phyloP scores from a whole-genome alignment of 768 basidiomycete species.

The Serendipita vermifera region DNA sequence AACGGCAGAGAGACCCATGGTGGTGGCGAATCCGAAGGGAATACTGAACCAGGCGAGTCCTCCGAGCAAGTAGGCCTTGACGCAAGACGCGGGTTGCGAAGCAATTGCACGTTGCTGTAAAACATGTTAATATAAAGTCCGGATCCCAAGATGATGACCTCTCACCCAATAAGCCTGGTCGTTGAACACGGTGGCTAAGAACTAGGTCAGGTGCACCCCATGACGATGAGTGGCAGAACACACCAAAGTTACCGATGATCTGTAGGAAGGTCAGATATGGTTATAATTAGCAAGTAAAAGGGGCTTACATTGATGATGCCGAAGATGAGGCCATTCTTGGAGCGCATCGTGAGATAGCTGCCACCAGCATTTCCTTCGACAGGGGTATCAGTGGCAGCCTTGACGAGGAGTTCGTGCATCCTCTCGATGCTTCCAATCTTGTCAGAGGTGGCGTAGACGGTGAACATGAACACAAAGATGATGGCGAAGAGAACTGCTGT shows the following conservation, averaged over 20 bases:
- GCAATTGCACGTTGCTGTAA: conserved; percentile 72
- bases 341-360: conserved; percentile 64
- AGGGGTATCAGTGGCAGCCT: conserved; percentile 40
- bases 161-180: conserved; percentile 63
- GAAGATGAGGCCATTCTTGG: conserved; percentile 65
- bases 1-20: conserved; percentile 76
- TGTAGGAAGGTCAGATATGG: neutral
- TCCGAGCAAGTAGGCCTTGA: conserved; percentile 83
- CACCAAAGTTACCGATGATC: conserved; percentile 68
- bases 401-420: conserved; percentile 71
- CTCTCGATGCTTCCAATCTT: conserved; percentile 65
- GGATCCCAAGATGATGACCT: neutral
- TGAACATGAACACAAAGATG: conserved; percentile 61
- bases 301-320: conserved; percentile 57
- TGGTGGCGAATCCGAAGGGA: conserved; percentile 72
- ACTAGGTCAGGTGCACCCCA: conserved; percentile 11
- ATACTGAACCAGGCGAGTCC: conserved; percentile 89
- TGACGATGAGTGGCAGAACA: conserved; percentile 25
- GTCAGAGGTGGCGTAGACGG: conserved; percentile 64
- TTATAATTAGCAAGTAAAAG: neutral
- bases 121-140: neutral
- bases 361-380: conserved; percentile 75
- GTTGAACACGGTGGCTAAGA: conserved; percentile 24
- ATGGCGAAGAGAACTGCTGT: conserved; percentile 78
- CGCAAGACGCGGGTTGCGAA: conserved; percentile 65